Evolutionary conservation across 805 yeast species (phyloP).

Genomic region (Tetrapisispora arboricola): DNA sequence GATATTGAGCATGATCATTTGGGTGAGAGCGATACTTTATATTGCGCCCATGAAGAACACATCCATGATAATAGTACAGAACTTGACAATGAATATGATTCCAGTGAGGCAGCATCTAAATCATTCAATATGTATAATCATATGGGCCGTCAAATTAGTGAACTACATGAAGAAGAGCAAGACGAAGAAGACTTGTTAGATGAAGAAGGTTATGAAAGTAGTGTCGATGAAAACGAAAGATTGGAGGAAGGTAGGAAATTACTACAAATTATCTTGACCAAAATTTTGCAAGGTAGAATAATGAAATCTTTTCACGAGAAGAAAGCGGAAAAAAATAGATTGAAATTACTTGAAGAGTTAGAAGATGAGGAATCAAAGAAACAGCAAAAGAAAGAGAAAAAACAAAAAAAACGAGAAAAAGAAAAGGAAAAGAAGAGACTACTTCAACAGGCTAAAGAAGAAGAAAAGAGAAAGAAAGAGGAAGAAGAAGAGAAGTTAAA

Average conservation of each 20-base stretch:
- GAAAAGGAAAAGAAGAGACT: constrained; percentile 58
- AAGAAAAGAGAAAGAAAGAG: constrained; percentile 46
- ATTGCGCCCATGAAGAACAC: constrained; percentile 8
- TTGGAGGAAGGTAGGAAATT: constrained; percentile 71
- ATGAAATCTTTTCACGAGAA: constrained; percentile 69
- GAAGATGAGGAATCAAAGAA: constrained; percentile 56
- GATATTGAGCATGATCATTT: neutral
- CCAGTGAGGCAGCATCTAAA: neutral
- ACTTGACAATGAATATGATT: neutral
- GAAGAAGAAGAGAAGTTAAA: constrained; percentile 44
- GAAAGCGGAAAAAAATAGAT: constrained; percentile 64
- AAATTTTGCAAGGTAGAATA: constrained; percentile 63
- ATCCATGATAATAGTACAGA: neutral
- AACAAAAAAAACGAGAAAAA: constrained; percentile 54
- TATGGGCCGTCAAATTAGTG: neutral
- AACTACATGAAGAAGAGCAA: constrained; percentile 7
- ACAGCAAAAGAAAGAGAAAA: constrained; percentile 57
- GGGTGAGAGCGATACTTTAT: constrained; percentile 8
- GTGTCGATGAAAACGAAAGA: constrained; percentile 50
- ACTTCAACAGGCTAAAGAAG: constrained; percentile 54
- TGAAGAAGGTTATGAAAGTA: constrained; percentile 28
- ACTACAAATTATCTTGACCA: constrained; percentile 70
- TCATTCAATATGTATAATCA: neutral
- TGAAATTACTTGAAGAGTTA: constrained; percentile 52
- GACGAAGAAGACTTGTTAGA: no score